Percentiles rank a stretch among this genome's conserved stretches.
These are phyloP conservation scores for Pestalotiopsis sp. DNA, from an alignment of 2,329 filamentous ascomycete genomes.

Conservation along the genomic window DNA sequence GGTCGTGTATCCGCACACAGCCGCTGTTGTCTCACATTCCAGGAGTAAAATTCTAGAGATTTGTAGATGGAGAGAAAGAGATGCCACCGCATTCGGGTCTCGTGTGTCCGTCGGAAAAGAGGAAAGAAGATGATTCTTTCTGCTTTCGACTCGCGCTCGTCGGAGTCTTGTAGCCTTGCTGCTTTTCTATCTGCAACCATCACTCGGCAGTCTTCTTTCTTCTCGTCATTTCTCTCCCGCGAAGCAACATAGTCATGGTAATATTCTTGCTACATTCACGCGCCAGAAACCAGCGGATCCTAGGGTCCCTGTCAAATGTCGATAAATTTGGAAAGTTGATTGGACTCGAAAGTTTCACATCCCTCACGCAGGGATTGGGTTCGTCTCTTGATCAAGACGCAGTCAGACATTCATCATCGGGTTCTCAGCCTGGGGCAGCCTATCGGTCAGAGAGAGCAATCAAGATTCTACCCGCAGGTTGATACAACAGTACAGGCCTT, in stretches of 20 bases:
- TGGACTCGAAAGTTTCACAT: background rate
- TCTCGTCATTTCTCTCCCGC: background rate
- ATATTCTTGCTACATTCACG: background rate
- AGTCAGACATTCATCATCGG: background rate
- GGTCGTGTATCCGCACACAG: background rate
- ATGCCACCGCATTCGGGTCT: background rate
- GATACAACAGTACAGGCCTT: too few species aligned
- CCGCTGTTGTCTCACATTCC: constrained; percentile 12
- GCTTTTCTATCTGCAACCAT: background rate
- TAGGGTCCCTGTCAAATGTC: background rate
- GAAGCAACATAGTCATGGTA: background rate
- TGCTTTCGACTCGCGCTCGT: background rate
- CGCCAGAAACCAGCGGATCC: background rate
- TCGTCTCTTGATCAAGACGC: background rate
- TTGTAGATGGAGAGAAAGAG: background rate
- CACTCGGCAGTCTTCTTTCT: background rate
- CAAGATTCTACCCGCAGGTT: background rate
- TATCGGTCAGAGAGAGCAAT: background rate
- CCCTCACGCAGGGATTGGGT: background rate
- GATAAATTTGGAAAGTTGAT: background rate
- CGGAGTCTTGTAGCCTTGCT: too few species aligned
- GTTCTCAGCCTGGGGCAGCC: background rate
- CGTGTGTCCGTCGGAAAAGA: background rate
- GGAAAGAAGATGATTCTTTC: background rate
- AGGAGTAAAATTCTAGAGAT: background rate